Evolutionary conservation across 768 basidiomycete species (phyloP).

Genomic region (Ramaria sp.): DNA sequence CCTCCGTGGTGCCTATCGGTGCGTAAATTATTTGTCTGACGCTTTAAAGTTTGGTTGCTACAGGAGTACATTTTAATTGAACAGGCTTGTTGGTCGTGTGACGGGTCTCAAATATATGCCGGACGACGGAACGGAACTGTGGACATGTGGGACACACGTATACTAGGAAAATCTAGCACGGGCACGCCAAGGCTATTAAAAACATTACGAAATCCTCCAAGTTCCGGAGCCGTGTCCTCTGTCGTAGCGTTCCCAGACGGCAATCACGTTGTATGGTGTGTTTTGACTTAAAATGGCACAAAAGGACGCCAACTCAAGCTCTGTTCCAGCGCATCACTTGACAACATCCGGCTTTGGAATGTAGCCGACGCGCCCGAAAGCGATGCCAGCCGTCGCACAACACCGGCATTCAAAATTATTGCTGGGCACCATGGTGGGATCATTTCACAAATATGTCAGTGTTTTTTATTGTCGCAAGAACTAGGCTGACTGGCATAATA

Average conservation of each 20-base stretch:
- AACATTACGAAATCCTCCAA: slow-evolving; percentile 74
- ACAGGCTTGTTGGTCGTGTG: slow-evolving; percentile 90
- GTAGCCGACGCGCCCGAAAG: slow-evolving; percentile 64
- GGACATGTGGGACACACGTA: slow-evolving; percentile 92
- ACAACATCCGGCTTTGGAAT: slow-evolving; percentile 93
- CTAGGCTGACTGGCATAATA: slow-evolving; percentile 21
- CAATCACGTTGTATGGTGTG: slow-evolving; percentile 84
- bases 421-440: slow-evolving; percentile 94
- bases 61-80: not conserved
- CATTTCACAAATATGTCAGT: slow-evolving; percentile 86
- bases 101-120: slow-evolving; percentile 82
- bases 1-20: slow-evolving; percentile 97
- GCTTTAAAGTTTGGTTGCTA: slow-evolving; percentile 3
- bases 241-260: slow-evolving; percentile 87
- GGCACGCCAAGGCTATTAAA: slow-evolving; percentile 68
- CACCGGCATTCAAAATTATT: slow-evolving; percentile 78
- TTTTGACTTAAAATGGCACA: slow-evolving; percentile 14
- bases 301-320: not conserved
- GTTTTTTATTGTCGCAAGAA: not conserved
- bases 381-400: slow-evolving; percentile 50
- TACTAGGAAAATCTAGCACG: slow-evolving; percentile 54
- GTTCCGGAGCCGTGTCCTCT: slow-evolving; percentile 87
- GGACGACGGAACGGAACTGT: slow-evolving; percentile 85
- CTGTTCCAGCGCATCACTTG: slow-evolving; percentile 64
- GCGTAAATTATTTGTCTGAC: slow-evolving; percentile 17